phyloP scores from a whole-genome alignment of 371 early-diverging fungal genomes.

The Rhizopus delemar region DNA sequence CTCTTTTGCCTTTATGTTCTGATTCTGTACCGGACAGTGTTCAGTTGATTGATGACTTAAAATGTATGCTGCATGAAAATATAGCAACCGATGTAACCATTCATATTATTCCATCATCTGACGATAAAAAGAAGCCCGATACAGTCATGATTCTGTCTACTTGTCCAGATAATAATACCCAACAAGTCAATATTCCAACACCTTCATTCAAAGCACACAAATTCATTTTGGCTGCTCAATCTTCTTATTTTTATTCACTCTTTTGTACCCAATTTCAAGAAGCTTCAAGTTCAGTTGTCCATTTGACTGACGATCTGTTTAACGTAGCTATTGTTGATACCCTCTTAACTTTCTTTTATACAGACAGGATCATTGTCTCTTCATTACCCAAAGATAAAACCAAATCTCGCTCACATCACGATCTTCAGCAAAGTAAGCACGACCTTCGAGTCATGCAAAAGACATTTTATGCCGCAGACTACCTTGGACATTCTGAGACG shows the following conservation, averaged over 20 bases:
- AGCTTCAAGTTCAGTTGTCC: conserved; percentile 9
- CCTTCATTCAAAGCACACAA: conserved; percentile 37
- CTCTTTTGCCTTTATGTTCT: conserved; percentile 21
- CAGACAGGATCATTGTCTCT: conserved; percentile 15
- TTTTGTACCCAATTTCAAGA: conserved; percentile 34
- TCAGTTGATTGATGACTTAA: conserved; percentile 32
- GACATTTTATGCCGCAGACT: conserved; percentile 43
- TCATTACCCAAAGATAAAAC: conserved; percentile 9
- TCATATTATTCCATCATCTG: conserved; percentile 20
- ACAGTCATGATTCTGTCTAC: conserved; percentile 4
- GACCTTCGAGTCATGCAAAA: conserved; percentile 43
- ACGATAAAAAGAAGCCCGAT: conserved; percentile 2
- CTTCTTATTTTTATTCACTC: conserved; percentile 44
- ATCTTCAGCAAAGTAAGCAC: conserved; percentile 37
- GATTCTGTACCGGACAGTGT: conserved; percentile 20
- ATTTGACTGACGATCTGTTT: conserved; percentile 21
- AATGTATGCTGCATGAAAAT: conserved; percentile 28
- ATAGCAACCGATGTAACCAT: conserved; percentile 34
- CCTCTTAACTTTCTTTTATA: conserved; percentile 18
- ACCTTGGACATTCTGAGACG: conserved; percentile 39
- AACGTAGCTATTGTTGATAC: conserved; percentile 20
- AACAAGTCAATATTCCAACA: conserved; percentile 7
- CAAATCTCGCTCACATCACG: conserved; percentile 17
- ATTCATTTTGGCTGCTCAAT: conserved; percentile 46
- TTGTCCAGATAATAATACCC: conserved; percentile 12